Base-by-base conservation (phyloP, 179 eudicot genomes). In the Silene vulgaris region DNA sequence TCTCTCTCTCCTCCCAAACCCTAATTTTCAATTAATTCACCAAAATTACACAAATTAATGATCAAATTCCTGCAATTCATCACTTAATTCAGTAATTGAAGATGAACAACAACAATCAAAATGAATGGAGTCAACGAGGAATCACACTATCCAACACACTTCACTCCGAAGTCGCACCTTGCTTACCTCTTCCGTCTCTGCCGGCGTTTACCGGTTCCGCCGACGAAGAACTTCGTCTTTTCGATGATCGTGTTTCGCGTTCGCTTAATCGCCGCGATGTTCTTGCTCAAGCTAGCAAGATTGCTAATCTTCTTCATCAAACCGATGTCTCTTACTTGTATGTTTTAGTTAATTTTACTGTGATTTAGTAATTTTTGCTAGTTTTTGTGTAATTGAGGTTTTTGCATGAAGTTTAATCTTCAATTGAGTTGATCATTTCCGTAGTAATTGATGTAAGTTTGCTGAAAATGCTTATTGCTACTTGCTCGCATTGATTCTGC, bases 291-390 rank as follows among this genome's bases (percentile, higher is more conserved):
- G 90, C 93, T 56, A 69, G 78, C 3, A 88, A 76, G 84, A 90
- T 95, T 48, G 88, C 97, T 75, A 88, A 86, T 79, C 91, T 95
- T 70, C 91, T 95, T 63, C 81, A 78, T 20, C 79, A 77, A 7
- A 83, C 97, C 62, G 99, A 95, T 66, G 93, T 88, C 20, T 88
- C 97, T 26, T 95, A 92, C 86, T 75, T 95, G 99, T 95, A 85
- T 84, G 97, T 79, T 7, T 62, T 75, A 26, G 4, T 6, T 12
- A 54, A 63, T 59, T 7, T 48, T 48, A 13, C 40, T 35, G 11
- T 8, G 69, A 52, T 56, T 56, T 69, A 3, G 23, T 64, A 4
- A 1, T 9, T 8, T 40, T 40, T 62, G 7, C 57, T 65, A 7
- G 28, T 59, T 69, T 77, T 32, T 19, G 59, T 19, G 28, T 76